Evolutionary conservation across 371 early-diverging fungal species (phyloP).

Genomic region (Choanephora cucurbitarum): DNA sequence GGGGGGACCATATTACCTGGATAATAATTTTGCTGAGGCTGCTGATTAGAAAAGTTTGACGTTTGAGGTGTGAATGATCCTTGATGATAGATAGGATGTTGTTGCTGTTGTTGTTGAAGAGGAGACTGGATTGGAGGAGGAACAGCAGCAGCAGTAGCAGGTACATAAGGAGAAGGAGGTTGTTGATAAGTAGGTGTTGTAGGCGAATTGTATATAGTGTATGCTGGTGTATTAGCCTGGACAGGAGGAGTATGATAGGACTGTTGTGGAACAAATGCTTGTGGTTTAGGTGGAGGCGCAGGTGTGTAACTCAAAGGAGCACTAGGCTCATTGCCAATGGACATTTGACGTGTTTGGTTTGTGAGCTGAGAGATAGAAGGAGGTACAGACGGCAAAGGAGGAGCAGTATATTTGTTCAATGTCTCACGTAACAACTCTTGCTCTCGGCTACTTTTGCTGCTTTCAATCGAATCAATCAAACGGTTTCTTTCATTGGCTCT

Average conservation of each 20-base stretch:
- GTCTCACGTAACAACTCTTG: slow-evolving; percentile 76
- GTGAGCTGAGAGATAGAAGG: slow-evolving; percentile 34
- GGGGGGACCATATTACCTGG: slow-evolving; percentile 14
- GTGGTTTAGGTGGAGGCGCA: slow-evolving; percentile 30
- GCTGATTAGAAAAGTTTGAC: slow-evolving; percentile 12
- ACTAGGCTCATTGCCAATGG: slow-evolving; percentile 20
- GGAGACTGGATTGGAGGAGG: slow-evolving; percentile 22
- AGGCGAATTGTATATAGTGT: slow-evolving; percentile 11
- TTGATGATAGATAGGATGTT: slow-evolving; percentile 10
- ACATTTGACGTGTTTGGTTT: slow-evolving; percentile 36
- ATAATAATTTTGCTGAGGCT: slow-evolving; percentile 25
- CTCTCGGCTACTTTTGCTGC: slow-evolving; percentile 65
- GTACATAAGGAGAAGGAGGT: slow-evolving; percentile 25
- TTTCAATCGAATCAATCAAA: slow-evolving; percentile 61
- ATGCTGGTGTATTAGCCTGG: slow-evolving; percentile 7
- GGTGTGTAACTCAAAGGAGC: slow-evolving; percentile 24
- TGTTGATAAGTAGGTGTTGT: slow-evolving; percentile 27
- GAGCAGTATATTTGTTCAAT: slow-evolving; percentile 45
- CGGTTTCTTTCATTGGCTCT: slow-evolving; percentile 70
- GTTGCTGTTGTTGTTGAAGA: slow-evolving; percentile 27
- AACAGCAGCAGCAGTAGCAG: no score
- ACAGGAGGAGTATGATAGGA: slow-evolving; percentile 2
- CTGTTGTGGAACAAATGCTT: slow-evolving; percentile 15
- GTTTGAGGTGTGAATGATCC: slow-evolving; percentile 12
- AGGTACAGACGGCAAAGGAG: slow-evolving; percentile 22